Evolutionary conservation across 345 rosid genomes (phyloP), one percentile per base, ranked within the genome.

Genomic region (Gossypium longicalyx): DNA sequence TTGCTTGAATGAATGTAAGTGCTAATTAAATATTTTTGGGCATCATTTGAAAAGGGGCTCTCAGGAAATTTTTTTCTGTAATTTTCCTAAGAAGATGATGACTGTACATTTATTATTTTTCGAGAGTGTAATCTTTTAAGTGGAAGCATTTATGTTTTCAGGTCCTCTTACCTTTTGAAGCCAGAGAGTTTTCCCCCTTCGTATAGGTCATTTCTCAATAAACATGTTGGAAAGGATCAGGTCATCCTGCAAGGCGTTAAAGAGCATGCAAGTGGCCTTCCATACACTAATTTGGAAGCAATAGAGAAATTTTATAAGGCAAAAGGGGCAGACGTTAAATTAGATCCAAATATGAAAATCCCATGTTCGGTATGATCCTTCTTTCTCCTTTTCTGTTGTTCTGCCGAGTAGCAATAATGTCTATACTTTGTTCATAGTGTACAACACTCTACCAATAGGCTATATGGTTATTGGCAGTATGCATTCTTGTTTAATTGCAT

Each of bases 81-180:
- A 47, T 67, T 47, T 68, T 68, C 34, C 13, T 48, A 68, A 20
- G 29, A 11, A 23, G 72, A 47, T 23, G 48, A 54, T 71, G 17
- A 10, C 9, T 58, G 56, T 7, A 16, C 54, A 15, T 59, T 44
- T 17, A 44, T 65, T 51, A 57, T 52, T 44, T 52, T 52, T 52
- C 11, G 15, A 7, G 1, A 6, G 9, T 6, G 8, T 12, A 43
- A 53, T 9, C 41, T 13, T 62, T 51, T 52, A 23, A 38, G 51
- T 16, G 34, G 38, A 54, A 45, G 41, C 48, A 16, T 72, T 71
- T 41, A 58, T 25, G 62, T 69, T 77, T 66, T 29, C 86, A 94
- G 98, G 93, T 94, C 93, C 77, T 93, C 98, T 77, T 94, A 89
- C 80, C 85, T 94, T 81, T 84, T 94, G 77, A 94, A 85, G 85